Conservation (phyloP, 495 filamentous ascomycete species). For the Penicillium bialowiezense region DNA sequence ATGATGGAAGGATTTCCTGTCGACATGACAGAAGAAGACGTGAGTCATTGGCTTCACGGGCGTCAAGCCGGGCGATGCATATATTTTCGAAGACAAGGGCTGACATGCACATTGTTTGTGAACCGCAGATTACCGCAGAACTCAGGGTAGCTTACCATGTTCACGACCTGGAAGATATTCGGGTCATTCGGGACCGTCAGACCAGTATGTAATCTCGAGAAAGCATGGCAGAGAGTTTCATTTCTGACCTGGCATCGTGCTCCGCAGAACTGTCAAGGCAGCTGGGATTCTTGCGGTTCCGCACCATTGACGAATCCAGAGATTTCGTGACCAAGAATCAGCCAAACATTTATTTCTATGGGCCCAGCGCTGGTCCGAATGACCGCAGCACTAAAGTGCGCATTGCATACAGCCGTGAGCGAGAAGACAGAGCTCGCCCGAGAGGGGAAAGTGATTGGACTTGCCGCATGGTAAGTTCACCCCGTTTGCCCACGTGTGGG, state of each 20-base stretch:
- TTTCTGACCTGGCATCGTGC: background rate
- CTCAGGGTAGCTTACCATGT: conserved; percentile 57
- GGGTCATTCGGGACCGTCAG: conserved; percentile 64
- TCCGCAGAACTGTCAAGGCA: conserved; percentile 54
- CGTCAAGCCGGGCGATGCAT: background rate
- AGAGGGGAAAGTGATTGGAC: conserved; percentile 72
- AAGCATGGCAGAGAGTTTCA: background rate
- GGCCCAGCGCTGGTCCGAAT: conserved; percentile 41
- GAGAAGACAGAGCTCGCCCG: conserved; percentile 50
- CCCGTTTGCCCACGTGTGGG: background rate
- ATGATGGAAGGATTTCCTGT: conserved; percentile 61
- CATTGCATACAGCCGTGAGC: conserved; percentile 57
- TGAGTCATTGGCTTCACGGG: conserved; percentile 26
- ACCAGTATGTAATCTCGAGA: conserved; percentile 48
- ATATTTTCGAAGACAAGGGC: background rate
- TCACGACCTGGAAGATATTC: conserved; percentile 58
- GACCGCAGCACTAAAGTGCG: conserved; percentile 57
- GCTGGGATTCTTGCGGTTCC: conserved; percentile 69
- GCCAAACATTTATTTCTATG: conserved; percentile 59
- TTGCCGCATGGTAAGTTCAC: conserved; percentile 60
- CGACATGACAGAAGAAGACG: conserved; percentile 62
- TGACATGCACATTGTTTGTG: background rate
- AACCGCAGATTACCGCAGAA: conserved; percentile 58
- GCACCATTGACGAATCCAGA: conserved; percentile 55
- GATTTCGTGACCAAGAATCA: conserved; percentile 65